Evolutionary conservation across 2,329 filamentous ascomycete genomes (phyloP).

Genomic region (Colletotrichum sp.): DNA sequence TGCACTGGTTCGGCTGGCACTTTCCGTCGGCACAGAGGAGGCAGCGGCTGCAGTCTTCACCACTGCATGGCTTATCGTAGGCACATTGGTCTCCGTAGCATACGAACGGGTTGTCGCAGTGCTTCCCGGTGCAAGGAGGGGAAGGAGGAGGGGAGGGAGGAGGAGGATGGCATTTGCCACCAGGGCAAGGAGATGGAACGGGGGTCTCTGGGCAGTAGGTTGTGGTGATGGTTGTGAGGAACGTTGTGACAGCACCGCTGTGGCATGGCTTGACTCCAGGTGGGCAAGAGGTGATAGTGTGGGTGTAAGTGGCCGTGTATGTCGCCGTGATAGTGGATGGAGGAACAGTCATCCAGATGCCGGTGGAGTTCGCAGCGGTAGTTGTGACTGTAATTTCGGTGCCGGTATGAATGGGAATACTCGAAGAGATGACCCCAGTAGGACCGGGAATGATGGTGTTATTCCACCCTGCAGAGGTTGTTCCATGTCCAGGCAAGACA

Average conservation of each 20-base stretch:
- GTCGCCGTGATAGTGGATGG: background rate
- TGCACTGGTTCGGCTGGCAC: constrained; percentile 19
- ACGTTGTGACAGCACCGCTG: background rate
- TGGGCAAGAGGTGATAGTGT: background rate
- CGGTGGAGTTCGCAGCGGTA: background rate
- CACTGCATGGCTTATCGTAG: constrained; percentile 26
- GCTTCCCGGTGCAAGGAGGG: constrained; percentile 15
- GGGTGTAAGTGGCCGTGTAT: background rate
- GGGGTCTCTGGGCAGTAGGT: constrained; percentile 6
- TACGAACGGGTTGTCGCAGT: background rate
- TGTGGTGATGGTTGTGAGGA: constrained; percentile 2
- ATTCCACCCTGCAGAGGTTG: background rate
- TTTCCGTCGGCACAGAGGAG: constrained; percentile 25
- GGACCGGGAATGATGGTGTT: background rate
- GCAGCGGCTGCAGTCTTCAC: constrained; percentile 23
- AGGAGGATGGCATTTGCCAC: background rate
- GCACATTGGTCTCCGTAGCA: constrained; percentile 21
- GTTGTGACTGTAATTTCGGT: background rate
- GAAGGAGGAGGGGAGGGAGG: background rate
- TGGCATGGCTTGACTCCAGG: background rate
- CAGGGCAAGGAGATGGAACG: background rate
- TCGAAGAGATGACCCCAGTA: background rate
- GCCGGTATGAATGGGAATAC: background rate
- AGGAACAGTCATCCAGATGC: background rate
- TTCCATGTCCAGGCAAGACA: background rate